Percentiles rank a stretch among this genome's conserved stretches.
Conservation (phyloP, 805 yeast genomes). For the Kuraishia molischiana region DNA sequence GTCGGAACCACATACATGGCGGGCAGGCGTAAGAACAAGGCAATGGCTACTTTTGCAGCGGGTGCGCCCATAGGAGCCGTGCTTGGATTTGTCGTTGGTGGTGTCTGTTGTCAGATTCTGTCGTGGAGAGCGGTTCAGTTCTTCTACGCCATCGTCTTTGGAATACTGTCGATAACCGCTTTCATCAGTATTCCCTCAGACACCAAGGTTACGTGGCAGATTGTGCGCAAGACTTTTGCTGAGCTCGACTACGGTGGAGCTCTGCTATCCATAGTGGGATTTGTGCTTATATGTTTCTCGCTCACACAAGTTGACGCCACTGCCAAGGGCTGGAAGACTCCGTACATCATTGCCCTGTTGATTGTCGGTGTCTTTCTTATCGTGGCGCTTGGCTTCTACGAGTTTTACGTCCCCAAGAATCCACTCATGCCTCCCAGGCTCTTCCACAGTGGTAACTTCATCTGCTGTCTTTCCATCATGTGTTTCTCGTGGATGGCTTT, state of each 20-base stretch:
- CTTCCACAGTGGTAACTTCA: constrained; percentile 28
- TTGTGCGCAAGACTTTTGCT: constrained; percentile 9
- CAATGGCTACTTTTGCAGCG: constrained; percentile 24
- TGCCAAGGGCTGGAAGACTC: constrained; percentile 32
- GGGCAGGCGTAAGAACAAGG: constrained; percentile 24
- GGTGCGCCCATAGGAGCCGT: constrained; percentile 34
- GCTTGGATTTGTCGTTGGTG: constrained; percentile 28
- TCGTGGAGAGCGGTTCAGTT: constrained; percentile 27
- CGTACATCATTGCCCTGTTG: constrained; percentile 33
- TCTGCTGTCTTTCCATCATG: constrained; percentile 26
- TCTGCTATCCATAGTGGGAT: constrained; percentile 26
- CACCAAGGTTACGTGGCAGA: constrained; percentile 14
- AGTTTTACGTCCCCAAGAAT: constrained; percentile 24
- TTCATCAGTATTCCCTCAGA: constrained; percentile 23
- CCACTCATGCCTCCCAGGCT: constrained; percentile 40
- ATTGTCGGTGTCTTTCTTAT: constrained; percentile 27
- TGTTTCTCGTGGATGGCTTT: constrained; percentile 32
- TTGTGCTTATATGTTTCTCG: constrained; percentile 31
- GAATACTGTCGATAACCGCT: constrained; percentile 12
- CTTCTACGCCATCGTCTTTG: constrained; percentile 26
- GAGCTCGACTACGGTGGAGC: constrained; percentile 33
- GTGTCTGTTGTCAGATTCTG: constrained; percentile 22
- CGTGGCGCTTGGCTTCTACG: constrained; percentile 24
- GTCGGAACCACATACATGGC: constrained; percentile 24
- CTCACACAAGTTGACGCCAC: constrained; percentile 32